Evolutionary conservation across 257 asterid genomes (phyloP), one percentile per base, ranked within the genome.

Genomic region (Ilex aquifolium): DNA sequence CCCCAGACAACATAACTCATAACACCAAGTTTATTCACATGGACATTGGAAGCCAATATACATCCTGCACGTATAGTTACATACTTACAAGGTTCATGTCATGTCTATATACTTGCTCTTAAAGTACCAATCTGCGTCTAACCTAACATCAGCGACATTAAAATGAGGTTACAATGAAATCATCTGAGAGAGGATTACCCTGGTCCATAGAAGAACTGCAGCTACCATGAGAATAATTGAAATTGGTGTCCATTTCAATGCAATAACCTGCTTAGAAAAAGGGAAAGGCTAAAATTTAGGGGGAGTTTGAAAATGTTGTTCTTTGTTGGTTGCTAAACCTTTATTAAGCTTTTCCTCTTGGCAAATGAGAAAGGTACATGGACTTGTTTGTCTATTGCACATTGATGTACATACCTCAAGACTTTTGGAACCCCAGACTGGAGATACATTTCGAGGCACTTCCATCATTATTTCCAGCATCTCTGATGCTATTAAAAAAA

Each of bases 221-320:
- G 79, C 71, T 49, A 79, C 81, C n/a, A 74, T 69, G 48, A 80
- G 21, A 49, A 77, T 56, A 16, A 81, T 49, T 10, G 79, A 77
- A 10, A 74, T 42, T 14, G 90, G 95, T 53, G 77, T 83, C 90
- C 95, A 81, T 76, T 81, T 81, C 72, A 77, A 63, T 52, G 95
- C 84, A 31, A 81, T 73, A 10, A 71, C 66, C 90, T 85, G 75
- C 36, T 32, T 2, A 13, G 2, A 31, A 11, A 44, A 13, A 32
- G 10, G 6, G 29, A 54, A 54, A 55, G 44, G 57, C 30, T 52
- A 14, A 58, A 8, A 32, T 56, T 57, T 13, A 49, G 48, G 39
- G 4, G n/a, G 14, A 29, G 31, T 51, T 10, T 6, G 29, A 54
- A 49, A 40, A 44, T 16, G 63, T 42, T 7, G 4, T 46, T 10